Base-by-base conservation (phyloP, 352 stramenopile genomes). In the Elongisporangium undulatum region DNA sequence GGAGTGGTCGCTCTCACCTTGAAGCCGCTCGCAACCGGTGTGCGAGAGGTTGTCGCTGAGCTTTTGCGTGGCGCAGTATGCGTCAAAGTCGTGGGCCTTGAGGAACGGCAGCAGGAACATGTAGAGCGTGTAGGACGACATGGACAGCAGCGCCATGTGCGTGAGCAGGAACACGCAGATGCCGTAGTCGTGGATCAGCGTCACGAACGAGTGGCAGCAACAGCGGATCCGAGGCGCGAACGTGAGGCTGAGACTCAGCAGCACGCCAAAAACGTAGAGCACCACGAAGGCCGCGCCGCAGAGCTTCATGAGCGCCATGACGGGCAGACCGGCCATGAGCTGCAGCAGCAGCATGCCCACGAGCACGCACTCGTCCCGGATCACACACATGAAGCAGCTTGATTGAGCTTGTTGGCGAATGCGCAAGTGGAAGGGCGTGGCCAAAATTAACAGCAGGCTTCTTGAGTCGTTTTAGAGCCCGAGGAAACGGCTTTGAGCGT, bases 291-390 rank as follows among this genome's bases (percentile, higher is more conserved):
- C 41, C n/a, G 73, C 61, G 29, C 73, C 71, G 26, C 70, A 79
- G 15, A 79, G 51, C 63, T 74, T 71, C 73, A 77, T 82, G 29
- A 82, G 63, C 61, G 73, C 73, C 65, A 82, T 77, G 17, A 82
- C 62, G 9, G 73, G 73, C 20, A 82, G 61, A 0, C 73, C 73
- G 22, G 64, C 65, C 19, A 77, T 56, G 38, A 74, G 66, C 54
- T 82, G 69, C 16, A 77, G 51, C 26, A 69, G 45, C 23, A 82
- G 66, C 71, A 82, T 69, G 24, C 45, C 59, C 45, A 82, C 61
- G 24, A 79, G 66, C 65, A 77, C 70, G 62, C 68, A 82, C 49
- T 82, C 71, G 55, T 82, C 74, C 21, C 69, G 67, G 45, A 82
- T 60, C 39, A 74, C 67, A 48, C 74, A 82, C 74, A 82, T 79